Conservation (phyloP, 73 alveolate species). For the Paraurostyla sp. region DNA sequence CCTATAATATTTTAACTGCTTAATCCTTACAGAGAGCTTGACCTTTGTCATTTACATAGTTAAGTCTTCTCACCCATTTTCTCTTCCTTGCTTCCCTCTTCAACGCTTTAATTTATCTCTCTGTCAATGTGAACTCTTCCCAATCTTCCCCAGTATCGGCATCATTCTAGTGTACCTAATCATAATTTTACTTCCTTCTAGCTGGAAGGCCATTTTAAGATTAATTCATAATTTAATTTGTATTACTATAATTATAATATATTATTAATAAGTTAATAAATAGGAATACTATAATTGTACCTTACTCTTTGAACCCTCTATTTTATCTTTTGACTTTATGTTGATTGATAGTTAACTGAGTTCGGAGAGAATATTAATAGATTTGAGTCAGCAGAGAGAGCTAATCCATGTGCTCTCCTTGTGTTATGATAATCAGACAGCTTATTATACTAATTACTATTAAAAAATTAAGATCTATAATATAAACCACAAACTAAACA, state of each 20-base stretch:
- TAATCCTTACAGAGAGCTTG: slow-evolving; percentile 28
- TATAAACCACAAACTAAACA: neutral
- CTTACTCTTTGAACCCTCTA: neutral
- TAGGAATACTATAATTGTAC: no score
- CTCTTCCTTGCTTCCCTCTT: slow-evolving; percentile 71
- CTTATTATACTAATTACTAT: neutral
- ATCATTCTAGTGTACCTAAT: neutral
- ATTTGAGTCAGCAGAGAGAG: slow-evolving; percentile 59
- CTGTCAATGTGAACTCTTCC: neutral
- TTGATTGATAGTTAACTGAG: slow-evolving; percentile 8
- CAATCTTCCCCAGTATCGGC: neutral
- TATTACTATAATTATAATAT: no score
- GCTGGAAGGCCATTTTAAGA: no score
- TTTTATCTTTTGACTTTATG: slow-evolving; percentile 25
- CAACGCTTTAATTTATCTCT: slow-evolving; percentile 11
- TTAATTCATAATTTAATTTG: no score
- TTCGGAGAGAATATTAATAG: slow-evolving; percentile 25
- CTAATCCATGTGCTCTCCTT: slow-evolving; percentile 26
- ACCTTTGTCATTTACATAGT: neutral
- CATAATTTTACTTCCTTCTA: neutral
- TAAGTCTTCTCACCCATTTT: slow-evolving; percentile 64
- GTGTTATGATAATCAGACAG: slow-evolving; percentile 52
- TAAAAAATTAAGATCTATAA: neutral
- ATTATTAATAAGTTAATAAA: no score
- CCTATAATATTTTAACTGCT: neutral